Base-by-base conservation (phyloP, 2,329 filamentous ascomycete genomes). In the Cephalotrichum gorgonifer region DNA sequence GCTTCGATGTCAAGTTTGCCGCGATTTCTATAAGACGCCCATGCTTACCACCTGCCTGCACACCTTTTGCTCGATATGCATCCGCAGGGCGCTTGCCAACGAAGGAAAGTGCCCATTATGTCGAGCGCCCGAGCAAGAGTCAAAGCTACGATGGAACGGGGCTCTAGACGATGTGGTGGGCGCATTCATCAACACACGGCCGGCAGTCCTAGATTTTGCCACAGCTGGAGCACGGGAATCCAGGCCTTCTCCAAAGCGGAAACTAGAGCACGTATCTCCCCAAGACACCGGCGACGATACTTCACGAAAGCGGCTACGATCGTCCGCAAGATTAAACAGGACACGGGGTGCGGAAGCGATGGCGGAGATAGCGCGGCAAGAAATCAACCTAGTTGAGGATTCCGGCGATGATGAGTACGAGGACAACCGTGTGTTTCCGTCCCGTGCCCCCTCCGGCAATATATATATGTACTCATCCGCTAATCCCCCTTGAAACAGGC, bases 61-160 rank as follows among this genome's bases (percentile, higher is more conserved):
- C 63, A 97, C 93, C 0, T 98, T 98, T 62, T 98, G 93, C 73
- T 96, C 91, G 6, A 71, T 95, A 48, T 98, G 93, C 64, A 97
- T 98, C 62, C 85, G 93, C 27, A 78, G 90, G 54, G 88, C 86
- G 52, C 75, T 98, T 1, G 83, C 84, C 2, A 76, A 79, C 28
- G 89, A 96, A 55, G 86, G 88, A 8, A 89, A 86, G 65, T 98
- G 93, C 58, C 93, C 93, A 0, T 73, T 88, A 1, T 98, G 93
- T 66, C 82, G 88, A 47, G 71, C 79, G 6, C 66, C 72, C 1
- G 88, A 95, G 56, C 89, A 96, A 62, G 88, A 91, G 62, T 76
- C 88, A 52, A 93, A 88, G 63, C 62, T 98, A 56, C 77, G 89
- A 51, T 83, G 84, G 43, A 97, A 97, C 63, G 86, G 84, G 76